Evolutionary conservation across 75 land plant species (phyloP), one percentile per base, ranked within the genome.

Genomic region (Ceratopteris richardii): DNA sequence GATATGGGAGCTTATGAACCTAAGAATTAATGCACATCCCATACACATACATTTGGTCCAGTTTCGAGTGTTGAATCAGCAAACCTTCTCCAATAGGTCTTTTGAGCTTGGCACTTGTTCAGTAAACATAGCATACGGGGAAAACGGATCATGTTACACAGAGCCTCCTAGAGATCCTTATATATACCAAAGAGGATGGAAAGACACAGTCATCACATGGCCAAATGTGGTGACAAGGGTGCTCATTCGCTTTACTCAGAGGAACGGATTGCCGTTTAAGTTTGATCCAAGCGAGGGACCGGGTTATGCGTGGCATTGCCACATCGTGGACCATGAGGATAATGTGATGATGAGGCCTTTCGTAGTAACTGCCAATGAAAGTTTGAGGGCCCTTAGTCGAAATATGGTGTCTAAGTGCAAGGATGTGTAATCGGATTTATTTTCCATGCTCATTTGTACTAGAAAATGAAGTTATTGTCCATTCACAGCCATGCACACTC

Each of bases 261-360:
- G 69, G 21, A 19, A 51, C 54, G 37, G 29, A 53, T 4, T n/a
- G n/a, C n/a, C n/a, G n/a, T 74, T 59, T 29, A 62, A 66, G 11
- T 74, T 74, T 56, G 54, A 74, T 57, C 75, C 67, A 10, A 58
- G 57, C 30, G 60, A 39, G 19, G 61, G 70, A 23, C 77, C 77
- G 0, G 77, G 75, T 9, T 74, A 74, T 36, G 61, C 56, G 30
- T 74, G 70, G 54, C 75, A 74, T 21, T 74, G 75, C 61, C 75
- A 69, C 50, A 71, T 72, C 17, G 33, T 72, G 28, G 77, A 75
- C 51, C 77, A 75, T 26, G 77, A 75, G 66, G 77, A 75, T 29
- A 72, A 75, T n/a, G 69, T 44, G 43, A 75, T 75, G 77, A 75
- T 75, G 77, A 33, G 9, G 37, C 37, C n/a, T n/a, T n/a, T n/a